These are phyloP conservation scores for Serendipita sp. DNA, from an alignment of 768 basidiomycete genomes.

Conservation along the genomic window DNA sequence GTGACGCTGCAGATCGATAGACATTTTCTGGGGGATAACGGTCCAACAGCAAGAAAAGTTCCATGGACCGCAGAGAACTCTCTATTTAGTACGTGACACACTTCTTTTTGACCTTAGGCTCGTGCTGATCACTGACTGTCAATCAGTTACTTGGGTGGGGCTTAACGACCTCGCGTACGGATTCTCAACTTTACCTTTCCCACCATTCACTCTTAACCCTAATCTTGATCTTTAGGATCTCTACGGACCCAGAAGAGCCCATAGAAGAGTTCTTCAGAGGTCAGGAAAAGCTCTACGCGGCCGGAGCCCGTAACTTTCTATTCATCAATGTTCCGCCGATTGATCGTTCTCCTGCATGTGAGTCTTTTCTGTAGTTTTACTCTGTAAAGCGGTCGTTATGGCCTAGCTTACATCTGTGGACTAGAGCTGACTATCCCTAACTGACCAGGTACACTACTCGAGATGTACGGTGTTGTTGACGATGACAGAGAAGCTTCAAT, in stretches of 20 bases:
- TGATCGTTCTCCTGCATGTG: constrained; percentile 24
- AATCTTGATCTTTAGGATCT: background rate
- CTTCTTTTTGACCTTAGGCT: background rate
- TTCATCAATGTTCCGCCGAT: constrained; percentile 25
- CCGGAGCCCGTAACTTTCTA: constrained; percentile 22
- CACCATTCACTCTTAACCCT: background rate
- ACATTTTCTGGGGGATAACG: background rate
- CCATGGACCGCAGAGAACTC: background rate
- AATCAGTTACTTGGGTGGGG: constrained; percentile 1
- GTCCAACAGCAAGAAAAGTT: background rate
- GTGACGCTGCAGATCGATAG: background rate
- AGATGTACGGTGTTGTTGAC: background rate
- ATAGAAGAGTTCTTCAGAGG: background rate
- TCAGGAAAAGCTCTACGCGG: background rate
- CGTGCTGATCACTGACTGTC: background rate
- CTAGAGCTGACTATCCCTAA: too few relatives aligned
- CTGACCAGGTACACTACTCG: background rate
- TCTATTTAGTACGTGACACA: background rate
- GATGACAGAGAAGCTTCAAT: background rate
- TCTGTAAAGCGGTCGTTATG: background rate
- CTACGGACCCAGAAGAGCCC: background rate
- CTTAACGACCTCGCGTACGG: background rate
- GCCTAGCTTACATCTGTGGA: too few relatives aligned
- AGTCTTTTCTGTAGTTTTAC: background rate
- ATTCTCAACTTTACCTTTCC: background rate